Conservation (phyloP, 2,329 filamentous ascomycete genomes). For the Alternaria sp. region DNA sequence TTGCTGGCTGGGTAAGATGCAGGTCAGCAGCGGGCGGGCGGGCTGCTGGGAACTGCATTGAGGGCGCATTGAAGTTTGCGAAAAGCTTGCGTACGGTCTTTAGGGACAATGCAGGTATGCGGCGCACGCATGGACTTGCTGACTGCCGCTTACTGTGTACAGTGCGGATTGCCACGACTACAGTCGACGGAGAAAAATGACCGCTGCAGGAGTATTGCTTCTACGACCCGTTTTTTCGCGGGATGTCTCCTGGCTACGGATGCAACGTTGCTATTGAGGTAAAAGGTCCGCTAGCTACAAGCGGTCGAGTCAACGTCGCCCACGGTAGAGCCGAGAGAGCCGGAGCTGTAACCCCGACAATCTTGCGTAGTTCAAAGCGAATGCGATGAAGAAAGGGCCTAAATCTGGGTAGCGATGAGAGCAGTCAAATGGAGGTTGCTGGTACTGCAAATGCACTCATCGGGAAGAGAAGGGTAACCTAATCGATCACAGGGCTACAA, state of each 20-base stretch:
- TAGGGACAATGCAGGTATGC: conserved; percentile 6
- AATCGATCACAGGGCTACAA: not conserved
- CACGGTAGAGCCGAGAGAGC: conserved; percentile 4
- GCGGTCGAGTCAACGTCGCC: not conserved
- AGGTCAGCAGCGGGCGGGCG: not conserved
- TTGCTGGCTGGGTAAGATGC: conserved; percentile 5
- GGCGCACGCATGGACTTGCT: conserved; percentile 6
- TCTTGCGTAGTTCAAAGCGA: not conserved
- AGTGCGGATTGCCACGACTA: conserved; percentile 12
- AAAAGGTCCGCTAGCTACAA: conserved; percentile 6
- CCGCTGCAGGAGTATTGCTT: conserved; percentile 3
- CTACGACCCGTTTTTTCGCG: conserved; percentile 3
- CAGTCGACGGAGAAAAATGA: not conserved
- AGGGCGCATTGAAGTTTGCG: not conserved
- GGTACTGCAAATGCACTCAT: not conserved
- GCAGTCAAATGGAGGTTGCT: not conserved
- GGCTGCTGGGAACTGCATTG: not conserved
- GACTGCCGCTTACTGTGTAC: conserved; percentile 13
- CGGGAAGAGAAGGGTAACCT: not conserved
- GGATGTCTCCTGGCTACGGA: not conserved
- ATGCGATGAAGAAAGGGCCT: not conserved
- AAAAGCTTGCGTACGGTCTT: conserved; percentile 1
- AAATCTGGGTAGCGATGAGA: not conserved
- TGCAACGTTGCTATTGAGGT: conserved; percentile 8
- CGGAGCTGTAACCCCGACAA: not conserved